Base-by-base conservation (phyloP, 1,284 basidiomycete species). In the Ustilago cynodontis region DNA sequence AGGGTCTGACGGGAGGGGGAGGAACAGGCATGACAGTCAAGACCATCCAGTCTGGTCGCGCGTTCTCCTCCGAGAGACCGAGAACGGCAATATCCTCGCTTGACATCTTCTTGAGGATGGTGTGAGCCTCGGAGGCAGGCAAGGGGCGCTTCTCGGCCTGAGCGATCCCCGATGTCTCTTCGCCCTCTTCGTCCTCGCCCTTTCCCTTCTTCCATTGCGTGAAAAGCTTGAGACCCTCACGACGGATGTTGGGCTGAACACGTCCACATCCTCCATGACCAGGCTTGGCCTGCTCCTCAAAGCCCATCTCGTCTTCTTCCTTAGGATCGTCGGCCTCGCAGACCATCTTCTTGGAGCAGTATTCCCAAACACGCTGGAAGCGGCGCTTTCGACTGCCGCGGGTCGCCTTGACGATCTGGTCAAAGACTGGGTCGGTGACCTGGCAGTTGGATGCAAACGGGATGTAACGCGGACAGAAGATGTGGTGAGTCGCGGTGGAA, bases 1-100 rank as follows among this genome's bases (percentile, higher is more conserved):
- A 97, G 0, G 97, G 97, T 54, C 97, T 93, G 57, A 99, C 97
- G 13, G 97, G 95, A 13, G 97, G 96, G 0, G 97, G 97, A 1
- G 97, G 97, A 0, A 99, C 96, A 39, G 97, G 97, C 83, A 99
- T 90, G 31, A 98, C 95, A 0, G 97, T 98, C 58, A 99, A 88
- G 80, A 99, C 95, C 97, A 99, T 99, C 97, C 97, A 99, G 84
- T 98, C 95, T 2, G 97, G 97, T 49, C 95, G 91, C 14, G 97
- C 97, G 85, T 96, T 98, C 85, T 95, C 94, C 61, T 94, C 94
- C 28, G 94, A 96, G 9, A 99, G 90, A 45, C 97, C 97, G 77
- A 99, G 91, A 18, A 95, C 89, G 78, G 92, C 90, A n/a, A 99
- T 90, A 86, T 99, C 97, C 93, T 95, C 87, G 96, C 91, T 73